Evolutionary conservation across 1,139 yeast species (phyloP).

Genomic region (Groenewaldozyma auringiensis): DNA sequence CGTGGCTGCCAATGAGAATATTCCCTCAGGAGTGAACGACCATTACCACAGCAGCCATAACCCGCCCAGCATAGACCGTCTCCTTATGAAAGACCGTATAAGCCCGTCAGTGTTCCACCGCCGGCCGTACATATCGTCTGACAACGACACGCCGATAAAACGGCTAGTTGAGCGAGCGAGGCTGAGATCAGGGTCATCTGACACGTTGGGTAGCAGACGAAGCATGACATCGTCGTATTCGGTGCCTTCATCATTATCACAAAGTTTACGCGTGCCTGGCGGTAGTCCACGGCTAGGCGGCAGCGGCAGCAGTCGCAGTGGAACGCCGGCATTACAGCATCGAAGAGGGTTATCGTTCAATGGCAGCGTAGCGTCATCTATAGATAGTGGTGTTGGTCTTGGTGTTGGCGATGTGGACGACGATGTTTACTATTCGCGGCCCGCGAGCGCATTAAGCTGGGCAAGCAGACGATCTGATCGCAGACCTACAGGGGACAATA

Average conservation of each 20-base stretch:
- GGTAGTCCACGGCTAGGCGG: not conserved
- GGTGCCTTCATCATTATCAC: not conserved
- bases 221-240: not conserved
- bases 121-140: not conserved
- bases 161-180: not conserved
- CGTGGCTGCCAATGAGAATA: not conserved
- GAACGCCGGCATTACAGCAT: not conserved
- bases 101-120: not conserved
- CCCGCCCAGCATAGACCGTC: not conserved
- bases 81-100: not conserved
- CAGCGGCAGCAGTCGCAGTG: not conserved
- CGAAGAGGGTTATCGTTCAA: not conserved
- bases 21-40: not conserved
- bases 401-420: no score
- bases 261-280: not conserved
- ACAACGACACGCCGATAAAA: not conserved
- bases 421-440: not conserved
- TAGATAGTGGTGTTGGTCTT: not conserved
- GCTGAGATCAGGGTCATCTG: not conserved
- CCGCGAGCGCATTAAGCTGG: not conserved
- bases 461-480: not conserved
- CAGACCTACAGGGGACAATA: not conserved
- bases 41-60: no score
- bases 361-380: not conserved
- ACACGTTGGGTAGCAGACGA: no score